phyloP scores from a whole-genome alignment of 768 basidiomycete species.

The Leccinum subtestaceum region DNA sequence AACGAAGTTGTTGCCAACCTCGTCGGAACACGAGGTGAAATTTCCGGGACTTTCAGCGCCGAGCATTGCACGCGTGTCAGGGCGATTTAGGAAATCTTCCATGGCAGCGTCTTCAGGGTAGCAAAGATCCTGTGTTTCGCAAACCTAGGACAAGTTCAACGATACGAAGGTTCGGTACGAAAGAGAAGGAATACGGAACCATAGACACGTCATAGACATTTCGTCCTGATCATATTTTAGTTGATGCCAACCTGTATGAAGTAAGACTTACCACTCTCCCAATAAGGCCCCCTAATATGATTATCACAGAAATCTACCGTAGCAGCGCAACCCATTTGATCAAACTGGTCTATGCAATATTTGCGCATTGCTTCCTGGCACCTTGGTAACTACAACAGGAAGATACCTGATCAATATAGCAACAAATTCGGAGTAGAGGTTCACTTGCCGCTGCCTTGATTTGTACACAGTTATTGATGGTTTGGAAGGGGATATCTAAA shows the following conservation, averaged over 20 bases:
- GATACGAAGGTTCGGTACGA: neutral
- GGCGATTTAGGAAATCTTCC: conserved; percentile 44
- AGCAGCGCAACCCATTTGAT: conserved; percentile 64
- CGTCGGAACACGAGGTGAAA: conserved; percentile 55
- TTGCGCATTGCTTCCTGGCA: conserved; percentile 58
- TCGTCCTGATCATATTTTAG: conserved; percentile 28
- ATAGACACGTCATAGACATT: conserved; percentile 63
- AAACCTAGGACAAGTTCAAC: conserved; percentile 20
- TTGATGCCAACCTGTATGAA: neutral
- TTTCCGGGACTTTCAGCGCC: conserved; percentile 47
- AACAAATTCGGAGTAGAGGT: neutral
- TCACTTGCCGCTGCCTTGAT: conserved; percentile 57
- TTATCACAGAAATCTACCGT: conserved; percentile 64
- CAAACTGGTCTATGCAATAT: conserved; percentile 62
- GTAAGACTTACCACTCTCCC: conserved; percentile 33
- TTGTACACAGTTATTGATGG: conserved; percentile 35
- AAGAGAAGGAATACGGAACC: conserved; percentile 21
- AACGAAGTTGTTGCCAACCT: conserved; percentile 51
- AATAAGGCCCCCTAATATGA: conserved; percentile 46
- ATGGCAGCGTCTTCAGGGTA: conserved; percentile 41
- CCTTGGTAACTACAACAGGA: conserved; percentile 52
- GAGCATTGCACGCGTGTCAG: conserved; percentile 41
- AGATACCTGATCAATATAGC: neutral
- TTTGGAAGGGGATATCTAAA: conserved; percentile 50
- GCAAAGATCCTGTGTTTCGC: conserved; percentile 32